Evolutionary conservation across 345 rosid species (phyloP).

Genomic region (Melaleuca quinquenervia): DNA sequence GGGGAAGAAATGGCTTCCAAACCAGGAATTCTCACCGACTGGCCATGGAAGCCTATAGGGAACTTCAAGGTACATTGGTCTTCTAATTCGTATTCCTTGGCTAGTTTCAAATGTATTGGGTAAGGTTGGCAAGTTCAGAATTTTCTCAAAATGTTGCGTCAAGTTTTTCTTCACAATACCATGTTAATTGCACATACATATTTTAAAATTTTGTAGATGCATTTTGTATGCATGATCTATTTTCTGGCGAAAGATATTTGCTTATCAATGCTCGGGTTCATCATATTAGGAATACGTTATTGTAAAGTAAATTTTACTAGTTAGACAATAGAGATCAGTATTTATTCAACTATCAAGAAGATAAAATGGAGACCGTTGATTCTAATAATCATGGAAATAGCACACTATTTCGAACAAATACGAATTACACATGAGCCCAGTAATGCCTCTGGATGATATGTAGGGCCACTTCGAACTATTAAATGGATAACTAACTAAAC

Average conservation of each 20-base stretch:
- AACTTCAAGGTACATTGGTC: slow-evolving; percentile 25
- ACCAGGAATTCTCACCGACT: slow-evolving; percentile 44
- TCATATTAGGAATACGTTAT: not conserved
- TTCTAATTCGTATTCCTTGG: not conserved
- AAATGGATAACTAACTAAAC: not conserved
- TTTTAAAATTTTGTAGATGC: not conserved
- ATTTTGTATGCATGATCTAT: not conserved
- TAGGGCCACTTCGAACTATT: not conserved
- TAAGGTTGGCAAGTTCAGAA: not conserved
- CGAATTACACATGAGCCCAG: not conserved
- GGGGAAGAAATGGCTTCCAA: slow-evolving; percentile 28
- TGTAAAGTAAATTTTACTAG: not conserved
- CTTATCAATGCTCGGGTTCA: not conserved
- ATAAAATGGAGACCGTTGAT: not conserved
- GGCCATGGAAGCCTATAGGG: slow-evolving; percentile 52
- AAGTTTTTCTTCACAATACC: not conserved
- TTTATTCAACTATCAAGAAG: not conserved
- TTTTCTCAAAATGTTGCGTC: not conserved
- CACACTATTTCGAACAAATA: not conserved
- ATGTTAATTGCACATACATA: not conserved
- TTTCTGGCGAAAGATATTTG: not conserved
- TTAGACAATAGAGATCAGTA: not conserved
- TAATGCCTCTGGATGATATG: accelerated
- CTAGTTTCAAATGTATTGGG: too few relatives aligned
- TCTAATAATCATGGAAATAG: not conserved